phyloP scores from a whole-genome alignment of 1,284 basidiomycete genomes.

The Leccinum glutinopallens region DNA sequence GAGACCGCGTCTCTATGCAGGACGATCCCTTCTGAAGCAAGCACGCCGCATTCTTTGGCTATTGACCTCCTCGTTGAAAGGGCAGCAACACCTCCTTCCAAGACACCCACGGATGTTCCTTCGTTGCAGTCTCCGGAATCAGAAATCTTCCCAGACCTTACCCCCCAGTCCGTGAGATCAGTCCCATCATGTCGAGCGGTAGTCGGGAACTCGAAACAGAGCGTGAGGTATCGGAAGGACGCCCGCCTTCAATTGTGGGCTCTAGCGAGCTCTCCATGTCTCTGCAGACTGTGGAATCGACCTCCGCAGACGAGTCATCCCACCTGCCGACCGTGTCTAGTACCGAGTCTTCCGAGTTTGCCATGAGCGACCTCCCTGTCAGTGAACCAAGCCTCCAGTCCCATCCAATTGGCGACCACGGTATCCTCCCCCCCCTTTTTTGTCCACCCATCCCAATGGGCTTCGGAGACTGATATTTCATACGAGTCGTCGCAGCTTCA shows the following conservation, averaged over 20 bases:
- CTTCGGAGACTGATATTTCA: conserved; percentile 58
- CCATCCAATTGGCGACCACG: conserved; percentile 26
- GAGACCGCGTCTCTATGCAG: conserved; percentile 52
- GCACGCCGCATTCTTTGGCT: conserved; percentile 40
- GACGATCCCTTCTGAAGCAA: conserved; percentile 42
- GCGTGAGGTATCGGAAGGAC: conserved; percentile 18
- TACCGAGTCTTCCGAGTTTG: conserved; percentile 38
- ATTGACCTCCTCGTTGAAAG: conserved; percentile 31
- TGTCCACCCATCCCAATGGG: conserved; percentile 50
- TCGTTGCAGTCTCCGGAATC: conserved; percentile 37
- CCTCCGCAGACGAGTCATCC: conserved; percentile 28
- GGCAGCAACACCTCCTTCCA: conserved; percentile 32
- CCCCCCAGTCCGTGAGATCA: conserved; percentile 42
- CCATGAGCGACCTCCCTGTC: conserved; percentile 29
- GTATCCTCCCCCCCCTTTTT: conserved; percentile 40
- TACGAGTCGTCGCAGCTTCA: conserved; percentile 70
- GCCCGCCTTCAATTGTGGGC: conserved; percentile 24
- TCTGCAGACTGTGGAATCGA: conserved; percentile 28
- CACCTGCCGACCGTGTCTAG: conserved; percentile 25
- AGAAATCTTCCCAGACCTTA: conserved; percentile 25
- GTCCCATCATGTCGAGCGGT: conserved; percentile 32
- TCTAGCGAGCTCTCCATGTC: conserved; percentile 30
- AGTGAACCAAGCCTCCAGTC: conserved; percentile 33
- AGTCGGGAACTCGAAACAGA: conserved; percentile 30
- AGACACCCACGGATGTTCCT: conserved; percentile 32